A percentile compares a stretch with the other conserved stretches of the same genome.
Evolutionary conservation across 1,284 basidiomycete species (phyloP).

Genomic region (Phellopilus nigrolimitatus): DNA sequence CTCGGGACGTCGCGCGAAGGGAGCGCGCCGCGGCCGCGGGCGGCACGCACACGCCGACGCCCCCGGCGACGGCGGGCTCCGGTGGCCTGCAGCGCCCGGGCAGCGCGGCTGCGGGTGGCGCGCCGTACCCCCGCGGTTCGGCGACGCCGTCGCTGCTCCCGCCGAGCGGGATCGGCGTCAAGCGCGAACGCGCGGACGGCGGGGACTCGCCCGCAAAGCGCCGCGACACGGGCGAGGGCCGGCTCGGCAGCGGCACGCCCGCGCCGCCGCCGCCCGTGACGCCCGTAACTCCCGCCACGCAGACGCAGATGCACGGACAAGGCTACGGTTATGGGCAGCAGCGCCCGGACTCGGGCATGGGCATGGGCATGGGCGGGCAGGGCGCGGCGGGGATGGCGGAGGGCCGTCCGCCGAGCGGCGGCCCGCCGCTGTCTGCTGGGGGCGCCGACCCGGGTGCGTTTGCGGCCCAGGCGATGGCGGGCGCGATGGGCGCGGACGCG

Average conservation of each 20-base stretch:
- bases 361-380: conserved; percentile 3
- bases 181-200: conserved; percentile 60
- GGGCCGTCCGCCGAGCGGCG: not conserved
- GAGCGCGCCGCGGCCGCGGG: conserved; percentile 50
- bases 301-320: not conserved
- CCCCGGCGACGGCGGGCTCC: conserved; percentile 44
- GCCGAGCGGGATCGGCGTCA: conserved; percentile 34
- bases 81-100: conserved; percentile 1
- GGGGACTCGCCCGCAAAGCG: conserved; percentile 46
- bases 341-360: conserved; percentile 3
- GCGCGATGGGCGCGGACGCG: conserved; percentile 35
- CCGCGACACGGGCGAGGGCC: conserved; percentile 59
- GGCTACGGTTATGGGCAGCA: not conserved
- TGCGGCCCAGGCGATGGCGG: not conserved
- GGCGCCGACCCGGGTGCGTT: too few species aligned
- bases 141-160: conserved; percentile 23
- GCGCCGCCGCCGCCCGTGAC: conserved; percentile 28
- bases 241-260: conserved; percentile 23
- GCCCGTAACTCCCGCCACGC: too few species aligned
- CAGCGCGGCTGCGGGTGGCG: conserved; percentile 16
- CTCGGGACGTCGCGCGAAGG: conserved; percentile 55
- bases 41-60: conserved; percentile 43
- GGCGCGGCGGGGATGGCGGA: not conserved
- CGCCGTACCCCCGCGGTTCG: conserved; percentile 10
- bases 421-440: conserved; percentile 21